Percentiles rank a stretch among this genome's conserved stretches.
Conservation (phyloP, 108 stramenopile species). For the Cyclostephanos invisitatus region DNA sequence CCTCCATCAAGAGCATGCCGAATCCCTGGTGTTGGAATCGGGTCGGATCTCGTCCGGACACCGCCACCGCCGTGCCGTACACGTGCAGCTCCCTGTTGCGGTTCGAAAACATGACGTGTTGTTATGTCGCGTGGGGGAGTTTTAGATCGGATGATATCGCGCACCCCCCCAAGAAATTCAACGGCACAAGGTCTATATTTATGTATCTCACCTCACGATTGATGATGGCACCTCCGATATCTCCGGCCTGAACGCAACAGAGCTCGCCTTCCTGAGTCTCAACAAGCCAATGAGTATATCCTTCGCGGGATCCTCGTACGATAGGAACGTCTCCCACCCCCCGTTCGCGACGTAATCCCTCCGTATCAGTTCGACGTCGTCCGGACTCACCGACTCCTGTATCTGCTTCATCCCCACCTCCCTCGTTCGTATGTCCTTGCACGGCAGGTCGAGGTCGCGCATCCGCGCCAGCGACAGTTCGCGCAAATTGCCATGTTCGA, state of each 20-base stretch:
- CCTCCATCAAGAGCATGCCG: constrained; percentile 94
- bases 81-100: constrained; percentile 92
- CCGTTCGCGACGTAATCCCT: constrained; percentile 93
- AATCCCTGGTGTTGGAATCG: constrained; percentile 97
- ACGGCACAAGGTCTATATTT: not conserved
- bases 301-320: constrained; percentile 92
- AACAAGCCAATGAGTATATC: constrained; percentile 88
- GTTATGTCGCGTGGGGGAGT: too few species aligned
- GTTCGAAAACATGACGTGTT: not conserved
- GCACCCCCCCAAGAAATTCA: not conserved
- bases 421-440: constrained; percentile 92
- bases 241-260: constrained; percentile 75
- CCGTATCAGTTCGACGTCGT: constrained; percentile 92
- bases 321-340: constrained; percentile 94
- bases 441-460: constrained; percentile 86
- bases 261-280: constrained; percentile 65
- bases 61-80: constrained; percentile 94
- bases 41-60: constrained; percentile 84
- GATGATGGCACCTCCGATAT: constrained; percentile 67
- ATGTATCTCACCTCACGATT: constrained; percentile 64
- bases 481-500: constrained; percentile 94
- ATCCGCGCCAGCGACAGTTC: constrained; percentile 86
- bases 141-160: not conserved
- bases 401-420: constrained; percentile 97
- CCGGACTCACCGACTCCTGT: constrained; percentile 85